Evolutionary conservation across 2,329 filamentous ascomycete genomes (phyloP).

Genomic region (Fusarium sp.): DNA sequence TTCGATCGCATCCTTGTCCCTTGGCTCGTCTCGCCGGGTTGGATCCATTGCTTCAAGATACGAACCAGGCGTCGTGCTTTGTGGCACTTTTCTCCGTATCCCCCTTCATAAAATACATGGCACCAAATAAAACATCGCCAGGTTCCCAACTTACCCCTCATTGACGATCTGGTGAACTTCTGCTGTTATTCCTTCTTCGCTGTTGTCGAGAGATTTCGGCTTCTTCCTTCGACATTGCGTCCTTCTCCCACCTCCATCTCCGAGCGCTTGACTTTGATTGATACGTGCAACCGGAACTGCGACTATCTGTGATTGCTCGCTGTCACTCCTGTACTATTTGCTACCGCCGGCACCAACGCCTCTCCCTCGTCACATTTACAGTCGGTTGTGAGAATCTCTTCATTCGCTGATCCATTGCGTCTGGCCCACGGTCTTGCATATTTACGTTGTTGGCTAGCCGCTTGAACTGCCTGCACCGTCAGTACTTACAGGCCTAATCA

Average conservation of each 20-base stretch:
- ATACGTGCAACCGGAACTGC: constrained; percentile 10
- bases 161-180: constrained; percentile 29
- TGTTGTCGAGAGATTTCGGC: neutral
- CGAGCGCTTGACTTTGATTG: constrained; percentile 6
- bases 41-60: constrained; percentile 46
- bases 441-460: constrained; percentile 41
- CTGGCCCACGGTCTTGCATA: constrained; percentile 44
- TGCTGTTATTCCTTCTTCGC: constrained; percentile 20
- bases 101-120: constrained; percentile 46
- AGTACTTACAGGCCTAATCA: constrained; percentile 26
- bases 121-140: constrained; percentile 46
- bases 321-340: constrained; percentile 31
- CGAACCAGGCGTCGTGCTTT: constrained; percentile 43
- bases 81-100: constrained; percentile 46
- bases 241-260: neutral
- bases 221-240: constrained; percentile 12
- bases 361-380: constrained; percentile 42
- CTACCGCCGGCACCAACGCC: constrained; percentile 36
- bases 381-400: constrained; percentile 42
- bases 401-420: constrained; percentile 40
- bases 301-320: constrained; percentile 11
- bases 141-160: constrained; percentile 43
- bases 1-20: constrained; percentile 39
- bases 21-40: constrained; percentile 43
- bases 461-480: constrained; percentile 33